A percentile compares a stretch with the other conserved stretches of the same genome.
Conservation (phyloP, 1,139 yeast genomes). For the Kodamaea derodonti region DNA sequence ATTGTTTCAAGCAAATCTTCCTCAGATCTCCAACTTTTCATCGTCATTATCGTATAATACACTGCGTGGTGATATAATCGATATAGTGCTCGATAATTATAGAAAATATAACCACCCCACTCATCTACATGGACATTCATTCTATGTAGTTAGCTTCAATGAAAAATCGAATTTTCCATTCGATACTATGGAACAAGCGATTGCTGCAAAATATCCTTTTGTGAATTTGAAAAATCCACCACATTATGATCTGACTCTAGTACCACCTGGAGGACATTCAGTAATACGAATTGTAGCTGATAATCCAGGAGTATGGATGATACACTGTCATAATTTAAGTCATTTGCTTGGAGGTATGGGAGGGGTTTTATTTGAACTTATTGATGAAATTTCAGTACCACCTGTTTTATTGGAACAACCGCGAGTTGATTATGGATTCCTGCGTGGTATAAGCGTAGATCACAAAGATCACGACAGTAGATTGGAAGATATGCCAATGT, state of each 20-base stretch:
- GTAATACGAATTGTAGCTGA: slow-evolving; percentile 21
- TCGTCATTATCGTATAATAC: slow-evolving; percentile 15
- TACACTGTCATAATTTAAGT: slow-evolving; percentile 37
- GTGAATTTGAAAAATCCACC: slow-evolving; percentile 20
- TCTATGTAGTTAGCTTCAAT: slow-evolving; percentile 24
- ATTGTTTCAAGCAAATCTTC: slow-evolving; percentile 7
- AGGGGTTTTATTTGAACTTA: slow-evolving; percentile 26
- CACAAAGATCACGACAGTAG: neutral
- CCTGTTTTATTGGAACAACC: slow-evolving; percentile 8
- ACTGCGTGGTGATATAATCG: slow-evolving; percentile 24
- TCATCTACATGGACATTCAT: slow-evolving; percentile 35
- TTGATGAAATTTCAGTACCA: slow-evolving; percentile 15
- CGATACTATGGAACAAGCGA: slow-evolving; percentile 21
- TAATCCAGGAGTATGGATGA: slow-evolving; percentile 16
- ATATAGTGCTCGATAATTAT: slow-evolving; percentile 26
- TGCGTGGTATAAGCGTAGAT: neutral
- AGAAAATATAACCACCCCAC: slow-evolving; percentile 28
- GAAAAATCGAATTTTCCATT: slow-evolving; percentile 19
- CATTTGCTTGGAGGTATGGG: slow-evolving; percentile 37
- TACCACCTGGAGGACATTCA: slow-evolving; percentile 26
- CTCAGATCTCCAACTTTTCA: slow-evolving; percentile 6
- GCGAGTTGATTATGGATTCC: slow-evolving; percentile 2
- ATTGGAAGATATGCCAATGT: neutral
- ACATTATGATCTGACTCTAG: slow-evolving; percentile 22
- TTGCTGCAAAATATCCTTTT: slow-evolving; percentile 12